Conservation (phyloP, 495 filamentous ascomycete species). For the Entonaema liquescens region DNA sequence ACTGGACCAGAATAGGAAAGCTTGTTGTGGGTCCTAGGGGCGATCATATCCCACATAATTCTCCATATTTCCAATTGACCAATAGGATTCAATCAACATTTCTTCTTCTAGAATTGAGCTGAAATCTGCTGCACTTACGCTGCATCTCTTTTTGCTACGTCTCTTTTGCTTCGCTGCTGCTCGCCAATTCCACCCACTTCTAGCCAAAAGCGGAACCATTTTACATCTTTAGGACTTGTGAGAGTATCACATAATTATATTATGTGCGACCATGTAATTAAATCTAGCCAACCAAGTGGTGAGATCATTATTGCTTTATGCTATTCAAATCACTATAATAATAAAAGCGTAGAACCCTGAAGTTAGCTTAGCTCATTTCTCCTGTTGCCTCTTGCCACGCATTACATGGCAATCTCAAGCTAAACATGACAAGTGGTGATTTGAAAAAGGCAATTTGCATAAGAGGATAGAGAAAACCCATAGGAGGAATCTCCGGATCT, state of each 20-base stretch:
- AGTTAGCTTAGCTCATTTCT: constrained; percentile 1
- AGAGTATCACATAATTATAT: constrained; percentile 21
- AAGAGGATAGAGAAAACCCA: constrained; percentile 1
- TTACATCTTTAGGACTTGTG: constrained; percentile 2
- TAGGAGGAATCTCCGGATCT: constrained; percentile 30
- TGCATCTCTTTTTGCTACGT: neutral
- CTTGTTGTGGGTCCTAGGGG: constrained; percentile 24
- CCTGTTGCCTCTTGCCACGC: neutral
- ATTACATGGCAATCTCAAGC: neutral
- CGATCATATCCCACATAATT: constrained; percentile 14
- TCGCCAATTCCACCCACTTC: neutral
- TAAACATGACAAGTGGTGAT: neutral
- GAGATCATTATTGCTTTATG: constrained; percentile 26
- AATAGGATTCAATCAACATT: constrained; percentile 27
- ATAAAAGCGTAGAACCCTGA: constrained; percentile 13
- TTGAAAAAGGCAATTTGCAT: constrained; percentile 16
- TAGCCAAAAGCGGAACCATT: constrained; percentile 19
- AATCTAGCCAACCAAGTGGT: constrained; percentile 6
- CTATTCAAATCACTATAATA: neutral
- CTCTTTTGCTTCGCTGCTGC: neutral
- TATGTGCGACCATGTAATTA: constrained; percentile 17
- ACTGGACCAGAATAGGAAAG: constrained; percentile 21
- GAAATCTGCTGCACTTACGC: neutral
- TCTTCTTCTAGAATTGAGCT: constrained; percentile 36
- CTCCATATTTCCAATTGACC: constrained; percentile 1